These are phyloP conservation scores for Canariomyces notabilis DNA, from an alignment of 2,329 filamentous ascomycete species.

Conservation along the genomic window DNA sequence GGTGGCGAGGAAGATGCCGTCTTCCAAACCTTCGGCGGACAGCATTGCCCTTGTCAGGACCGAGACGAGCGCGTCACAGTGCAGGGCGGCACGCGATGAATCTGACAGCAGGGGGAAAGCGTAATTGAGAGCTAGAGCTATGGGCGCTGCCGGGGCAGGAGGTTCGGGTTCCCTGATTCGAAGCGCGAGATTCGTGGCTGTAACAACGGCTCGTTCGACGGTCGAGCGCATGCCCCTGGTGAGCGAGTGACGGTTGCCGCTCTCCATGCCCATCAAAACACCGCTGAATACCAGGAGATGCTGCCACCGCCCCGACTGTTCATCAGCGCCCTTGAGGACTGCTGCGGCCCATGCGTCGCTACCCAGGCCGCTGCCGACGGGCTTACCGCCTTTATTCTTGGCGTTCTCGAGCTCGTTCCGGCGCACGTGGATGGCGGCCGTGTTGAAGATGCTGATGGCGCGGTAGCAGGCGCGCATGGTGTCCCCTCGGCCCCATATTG, in stretches of 20 bases:
- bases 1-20: slow-evolving; percentile 67
- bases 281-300: slow-evolving; percentile 78
- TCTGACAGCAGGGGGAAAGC: slow-evolving; percentile 68
- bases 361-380: slow-evolving; percentile 38
- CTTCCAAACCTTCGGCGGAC: slow-evolving; percentile 67
- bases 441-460: slow-evolving; percentile 67
- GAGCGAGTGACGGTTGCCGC: slow-evolving; percentile 58
- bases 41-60: slow-evolving; percentile 63
- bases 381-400: slow-evolving; percentile 16
- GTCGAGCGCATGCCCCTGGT: slow-evolving; percentile 58
- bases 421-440: slow-evolving; percentile 53
- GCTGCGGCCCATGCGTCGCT: slow-evolving; percentile 53
- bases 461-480: slow-evolving; percentile 58
- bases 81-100: slow-evolving; percentile 50
- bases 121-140: slow-evolving; percentile 70
- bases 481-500: slow-evolving; percentile 56
- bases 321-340: slow-evolving; percentile 53
- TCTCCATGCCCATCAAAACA: slow-evolving; percentile 70
- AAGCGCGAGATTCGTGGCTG: slow-evolving; percentile 71
- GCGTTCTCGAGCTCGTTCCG: slow-evolving; percentile 42
- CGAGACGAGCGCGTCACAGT: slow-evolving; percentile 67
- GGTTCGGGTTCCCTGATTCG: slow-evolving; percentile 33
- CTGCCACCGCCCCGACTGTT: slow-evolving; percentile 66
- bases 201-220: slow-evolving; percentile 68
- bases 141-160: slow-evolving; percentile 41